Percentiles rank a stretch among this genome's conserved stretches.
Conservation (phyloP, 2,329 filamentous ascomycete species). For the Aureobasidium sp. region DNA sequence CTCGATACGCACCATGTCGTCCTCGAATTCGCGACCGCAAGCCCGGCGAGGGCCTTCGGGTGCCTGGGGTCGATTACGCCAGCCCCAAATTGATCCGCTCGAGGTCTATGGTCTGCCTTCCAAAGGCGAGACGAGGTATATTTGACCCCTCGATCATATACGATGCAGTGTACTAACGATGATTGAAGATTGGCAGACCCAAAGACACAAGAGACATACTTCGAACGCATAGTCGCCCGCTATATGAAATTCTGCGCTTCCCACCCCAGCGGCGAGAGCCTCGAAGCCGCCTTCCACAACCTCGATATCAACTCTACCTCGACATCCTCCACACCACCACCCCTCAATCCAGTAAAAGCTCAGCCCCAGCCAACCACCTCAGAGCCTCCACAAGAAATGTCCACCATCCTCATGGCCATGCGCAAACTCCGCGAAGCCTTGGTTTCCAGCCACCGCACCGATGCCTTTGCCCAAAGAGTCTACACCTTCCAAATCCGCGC, state of each 20-base stretch:
- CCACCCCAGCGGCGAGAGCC: conserved; percentile 59
- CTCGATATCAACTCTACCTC: conserved; percentile 35
- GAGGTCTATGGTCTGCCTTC: conserved; percentile 78
- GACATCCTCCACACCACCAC: background rate
- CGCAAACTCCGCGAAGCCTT: conserved; percentile 89
- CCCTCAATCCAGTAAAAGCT: conserved; percentile 13
- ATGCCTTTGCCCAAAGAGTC: conserved; percentile 76
- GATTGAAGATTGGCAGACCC: conserved; percentile 43
- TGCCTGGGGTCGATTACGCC: conserved; percentile 64
- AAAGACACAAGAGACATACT: conserved; percentile 77
- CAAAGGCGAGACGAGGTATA: conserved; percentile 78
- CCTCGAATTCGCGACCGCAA: conserved; percentile 17
- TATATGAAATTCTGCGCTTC: conserved; percentile 85
- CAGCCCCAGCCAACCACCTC: conserved; percentile 6
- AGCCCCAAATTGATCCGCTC: conserved; percentile 65
- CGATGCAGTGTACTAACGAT: background rate
- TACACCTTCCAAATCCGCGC: conserved; percentile 89
- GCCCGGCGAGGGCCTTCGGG: conserved; percentile 36
- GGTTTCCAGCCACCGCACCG: conserved; percentile 63
- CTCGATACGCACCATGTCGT: conserved; percentile 14
- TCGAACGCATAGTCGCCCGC: conserved; percentile 75
- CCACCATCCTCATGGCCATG: conserved; percentile 70
- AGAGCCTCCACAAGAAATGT: conserved; percentile 43
- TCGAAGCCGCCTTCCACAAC: conserved; percentile 66
- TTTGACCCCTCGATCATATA: too few species aligned